Conservation (phyloP, 495 filamentous ascomycete genomes). For the Trichoderma reesei region DNA sequence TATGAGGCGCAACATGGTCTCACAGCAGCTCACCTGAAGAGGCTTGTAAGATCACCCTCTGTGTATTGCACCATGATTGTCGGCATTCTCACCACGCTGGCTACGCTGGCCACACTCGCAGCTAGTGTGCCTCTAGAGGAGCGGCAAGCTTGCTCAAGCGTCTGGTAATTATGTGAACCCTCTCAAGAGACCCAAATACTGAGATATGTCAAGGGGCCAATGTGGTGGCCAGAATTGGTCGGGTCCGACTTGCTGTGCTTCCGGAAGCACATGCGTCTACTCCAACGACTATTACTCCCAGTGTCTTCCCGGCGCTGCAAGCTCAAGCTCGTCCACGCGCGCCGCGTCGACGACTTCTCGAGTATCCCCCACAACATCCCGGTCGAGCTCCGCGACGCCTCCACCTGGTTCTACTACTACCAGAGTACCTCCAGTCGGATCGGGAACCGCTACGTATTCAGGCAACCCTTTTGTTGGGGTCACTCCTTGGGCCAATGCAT, state of each 20-base stretch:
- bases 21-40: neutral
- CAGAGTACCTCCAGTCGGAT: neutral
- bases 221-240: conserved; percentile 34
- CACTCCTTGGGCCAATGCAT: conserved; percentile 39
- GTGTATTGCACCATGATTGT: neutral
- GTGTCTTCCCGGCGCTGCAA: conserved; percentile 19
- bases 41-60: neutral
- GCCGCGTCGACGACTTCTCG: neutral
- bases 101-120: conserved; percentile 15
- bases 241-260: conserved; percentile 29
- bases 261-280: conserved; percentile 26
- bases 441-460: conserved; percentile 16
- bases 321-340: conserved; percentile 1
- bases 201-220: conserved; percentile 20
- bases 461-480: conserved; percentile 39
- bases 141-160: conserved; percentile 15
- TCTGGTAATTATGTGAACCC: conserved; percentile 13
- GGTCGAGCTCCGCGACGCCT: conserved; percentile 13
- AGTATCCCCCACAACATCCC: neutral
- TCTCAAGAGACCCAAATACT: neutral
- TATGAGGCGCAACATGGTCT: neutral
- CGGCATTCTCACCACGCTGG: conserved; percentile 16
- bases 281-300: conserved; percentile 32
- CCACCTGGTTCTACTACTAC: conserved; percentile 15
- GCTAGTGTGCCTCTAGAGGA: conserved; percentile 15